A percentile compares a stretch with the other conserved stretches of the same genome.
phyloP scores from a whole-genome alignment of 495 filamentous ascomycete genomes.

The Xylaria nigripes region DNA sequence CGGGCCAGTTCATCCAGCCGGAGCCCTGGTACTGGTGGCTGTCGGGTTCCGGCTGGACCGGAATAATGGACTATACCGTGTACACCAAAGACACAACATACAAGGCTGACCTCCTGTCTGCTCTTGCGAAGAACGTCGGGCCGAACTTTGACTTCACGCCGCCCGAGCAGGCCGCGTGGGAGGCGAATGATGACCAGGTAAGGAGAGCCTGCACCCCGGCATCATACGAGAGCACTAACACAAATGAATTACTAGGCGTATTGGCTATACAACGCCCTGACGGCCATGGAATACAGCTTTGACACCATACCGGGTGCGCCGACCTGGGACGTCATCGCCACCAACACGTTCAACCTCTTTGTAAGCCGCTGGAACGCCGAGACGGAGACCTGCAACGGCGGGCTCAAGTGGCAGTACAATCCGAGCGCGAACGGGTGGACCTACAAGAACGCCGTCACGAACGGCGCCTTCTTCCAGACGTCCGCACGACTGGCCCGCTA shows the following conservation, averaged over 20 bases:
- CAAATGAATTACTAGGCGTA: constrained; percentile 33
- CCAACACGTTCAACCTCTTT: constrained; percentile 67
- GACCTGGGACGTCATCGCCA: constrained; percentile 69
- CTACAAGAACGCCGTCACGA: constrained; percentile 73
- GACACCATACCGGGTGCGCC: constrained; percentile 28
- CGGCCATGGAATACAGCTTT: constrained; percentile 69
- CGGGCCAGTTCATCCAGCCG: constrained; percentile 56
- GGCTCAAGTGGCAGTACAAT: constrained; percentile 79
- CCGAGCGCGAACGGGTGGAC: constrained; percentile 68
- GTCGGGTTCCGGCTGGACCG: constrained; percentile 64
- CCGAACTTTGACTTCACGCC: constrained; percentile 66
- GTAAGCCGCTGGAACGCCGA: constrained; percentile 57
- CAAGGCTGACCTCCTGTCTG: constrained; percentile 59
- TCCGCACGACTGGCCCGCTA: constrained; percentile 66
- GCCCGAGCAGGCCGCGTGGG: constrained; percentile 63
- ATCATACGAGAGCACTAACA: background rate
- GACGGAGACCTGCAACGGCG: constrained; percentile 65
- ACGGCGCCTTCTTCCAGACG: constrained; percentile 72
- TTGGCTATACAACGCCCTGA: constrained; percentile 74
- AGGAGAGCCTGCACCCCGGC: background rate
- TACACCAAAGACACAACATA: constrained; percentile 70
- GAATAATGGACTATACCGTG: constrained; percentile 74
- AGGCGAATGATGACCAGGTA: constrained; percentile 78
- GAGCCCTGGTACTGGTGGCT: constrained; percentile 80
- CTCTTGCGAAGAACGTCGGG: constrained; percentile 62